These are phyloP conservation scores for Paramecium caudatum DNA, from an alignment of 73 alveolate species.

Conservation along the genomic window DNA sequence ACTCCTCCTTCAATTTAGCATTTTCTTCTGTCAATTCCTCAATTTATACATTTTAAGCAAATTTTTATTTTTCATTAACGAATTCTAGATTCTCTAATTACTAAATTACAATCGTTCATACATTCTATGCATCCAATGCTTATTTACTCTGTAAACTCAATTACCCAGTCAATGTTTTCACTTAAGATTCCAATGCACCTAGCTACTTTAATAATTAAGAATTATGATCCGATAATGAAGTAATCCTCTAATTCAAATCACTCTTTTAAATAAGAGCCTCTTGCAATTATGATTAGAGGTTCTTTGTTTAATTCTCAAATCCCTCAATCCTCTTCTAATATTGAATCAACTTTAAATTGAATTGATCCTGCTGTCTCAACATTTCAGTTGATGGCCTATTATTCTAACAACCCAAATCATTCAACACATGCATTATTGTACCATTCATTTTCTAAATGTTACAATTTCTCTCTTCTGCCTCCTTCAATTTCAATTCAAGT, in stretches of 20 bases:
- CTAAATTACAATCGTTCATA: no score
- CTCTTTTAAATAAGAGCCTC: background rate
- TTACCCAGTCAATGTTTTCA: slow-evolving; percentile 39
- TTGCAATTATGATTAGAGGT: slow-evolving; percentile 1
- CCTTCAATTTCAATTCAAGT: slow-evolving; percentile 36
- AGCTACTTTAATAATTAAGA: background rate
- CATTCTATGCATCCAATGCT: background rate
- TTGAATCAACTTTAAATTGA: slow-evolving; percentile 4
- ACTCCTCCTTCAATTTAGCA: slow-evolving; percentile 24
- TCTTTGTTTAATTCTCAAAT: background rate
- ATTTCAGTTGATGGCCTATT: slow-evolving; percentile 39
- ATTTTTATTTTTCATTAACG: background rate
- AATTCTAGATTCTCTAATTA: slow-evolving; percentile 44
- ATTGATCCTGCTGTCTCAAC: background rate
- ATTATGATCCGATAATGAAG: background rate
- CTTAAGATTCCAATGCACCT: slow-evolving; percentile 20
- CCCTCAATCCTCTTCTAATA: slow-evolving; percentile 17
- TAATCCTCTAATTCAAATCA: background rate
- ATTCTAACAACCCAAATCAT: background rate
- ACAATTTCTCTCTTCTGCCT: slow-evolving; percentile 50
- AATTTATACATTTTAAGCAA: background rate
- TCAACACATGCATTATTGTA: slow-evolving; percentile 38
- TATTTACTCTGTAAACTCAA: background rate
- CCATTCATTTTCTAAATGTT: slow-evolving; percentile 62
- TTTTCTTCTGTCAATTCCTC: slow-evolving; percentile 56